A percentile compares a stretch with the other conserved stretches of the same genome.
phyloP scores from a whole-genome alignment of 2,329 filamentous ascomycete species.

The Neopestalotiopsis sp. region DNA sequence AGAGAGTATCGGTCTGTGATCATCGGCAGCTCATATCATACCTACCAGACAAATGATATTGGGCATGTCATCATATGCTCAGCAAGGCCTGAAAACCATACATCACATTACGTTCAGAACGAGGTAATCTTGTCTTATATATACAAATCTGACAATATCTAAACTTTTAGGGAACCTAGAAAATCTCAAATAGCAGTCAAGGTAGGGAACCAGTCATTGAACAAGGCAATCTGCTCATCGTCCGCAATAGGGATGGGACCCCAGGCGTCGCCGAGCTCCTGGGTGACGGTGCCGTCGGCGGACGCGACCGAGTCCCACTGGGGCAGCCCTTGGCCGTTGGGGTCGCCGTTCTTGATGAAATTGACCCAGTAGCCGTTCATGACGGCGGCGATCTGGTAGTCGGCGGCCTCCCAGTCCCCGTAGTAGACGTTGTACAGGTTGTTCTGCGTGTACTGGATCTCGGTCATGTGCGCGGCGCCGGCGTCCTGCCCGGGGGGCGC shows the following conservation, averaged over 20 bases:
- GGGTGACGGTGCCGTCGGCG: slow-evolving; percentile 20
- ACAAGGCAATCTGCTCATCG: slow-evolving; percentile 22
- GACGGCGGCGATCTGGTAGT: slow-evolving; percentile 32
- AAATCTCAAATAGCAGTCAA: slow-evolving; percentile 33
- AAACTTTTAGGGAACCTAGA: background rate
- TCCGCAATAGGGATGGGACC: slow-evolving; percentile 24
- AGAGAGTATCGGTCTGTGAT: too few species aligned
- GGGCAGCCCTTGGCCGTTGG: slow-evolving; percentile 20
- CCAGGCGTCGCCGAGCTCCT: slow-evolving; percentile 26
- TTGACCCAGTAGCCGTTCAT: slow-evolving; percentile 28
- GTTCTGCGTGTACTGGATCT: slow-evolving; percentile 39
- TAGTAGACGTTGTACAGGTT: slow-evolving; percentile 33
- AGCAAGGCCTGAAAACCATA: too few species aligned
- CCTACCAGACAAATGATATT: too few species aligned
- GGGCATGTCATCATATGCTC: too few species aligned
- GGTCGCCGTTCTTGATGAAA: slow-evolving; percentile 22
- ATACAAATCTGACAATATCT: too few species aligned
- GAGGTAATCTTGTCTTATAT: too few species aligned
- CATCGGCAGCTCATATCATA: too few species aligned
- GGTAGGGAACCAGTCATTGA: slow-evolving; percentile 23
- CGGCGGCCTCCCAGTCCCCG: slow-evolving; percentile 30
- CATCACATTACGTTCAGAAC: too few species aligned
- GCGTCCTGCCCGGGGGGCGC: slow-evolving; percentile 30
- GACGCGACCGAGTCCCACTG: slow-evolving; percentile 21
- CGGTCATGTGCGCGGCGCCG: slow-evolving; percentile 36